phyloP scores from a whole-genome alignment of 2,329 filamentous ascomycete species.

The Chalara sp. region DNA sequence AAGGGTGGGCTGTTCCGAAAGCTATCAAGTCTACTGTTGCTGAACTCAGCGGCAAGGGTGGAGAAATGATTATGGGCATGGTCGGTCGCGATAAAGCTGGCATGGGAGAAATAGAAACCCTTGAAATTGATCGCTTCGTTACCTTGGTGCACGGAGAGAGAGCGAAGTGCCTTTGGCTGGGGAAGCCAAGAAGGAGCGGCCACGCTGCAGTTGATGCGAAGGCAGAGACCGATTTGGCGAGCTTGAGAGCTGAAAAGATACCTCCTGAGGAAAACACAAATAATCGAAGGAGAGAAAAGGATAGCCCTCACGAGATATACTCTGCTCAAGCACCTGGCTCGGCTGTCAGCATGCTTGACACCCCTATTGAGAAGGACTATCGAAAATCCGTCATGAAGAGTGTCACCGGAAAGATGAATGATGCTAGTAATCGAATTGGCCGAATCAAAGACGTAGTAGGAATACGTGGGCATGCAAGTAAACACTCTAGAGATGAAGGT shows the following conservation, averaged over 20 bases:
- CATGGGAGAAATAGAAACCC: conserved; percentile 86
- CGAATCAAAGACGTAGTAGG: conserved; percentile 83
- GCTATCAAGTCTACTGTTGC: conserved; percentile 94
- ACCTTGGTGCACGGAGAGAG: conserved; percentile 73
- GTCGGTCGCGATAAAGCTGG: conserved; percentile 79
- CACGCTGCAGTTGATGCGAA: conserved; percentile 37
- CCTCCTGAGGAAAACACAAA: conserved; percentile 47
- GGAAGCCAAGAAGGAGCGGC: conserved; percentile 67
- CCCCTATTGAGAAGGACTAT: conserved; percentile 48
- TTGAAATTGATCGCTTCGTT: conserved; percentile 80
- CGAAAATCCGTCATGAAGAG: conserved; percentile 69
- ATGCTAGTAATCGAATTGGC: conserved; percentile 75
- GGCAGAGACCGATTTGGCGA: conserved; percentile 37
- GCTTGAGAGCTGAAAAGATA: conserved; percentile 43
- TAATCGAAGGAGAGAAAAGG: conserved; percentile 29
- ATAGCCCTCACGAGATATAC: conserved; percentile 38
- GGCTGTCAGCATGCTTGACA: conserved; percentile 39
- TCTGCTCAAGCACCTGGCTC: conserved; percentile 36
- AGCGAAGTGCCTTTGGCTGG: conserved; percentile 91
- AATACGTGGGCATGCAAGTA: conserved; percentile 39
- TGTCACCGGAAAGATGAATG: conserved; percentile 70
- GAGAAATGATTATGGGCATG: conserved; percentile 93
- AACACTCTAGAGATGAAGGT: conserved; percentile 48
- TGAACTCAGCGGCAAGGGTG: conserved; percentile 87
- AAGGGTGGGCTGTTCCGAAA: conserved; percentile 86